These are phyloP conservation scores for Tolypocladium ovalisporum DNA, from an alignment of 2,329 filamentous ascomycete genomes.

Conservation along the genomic window DNA sequence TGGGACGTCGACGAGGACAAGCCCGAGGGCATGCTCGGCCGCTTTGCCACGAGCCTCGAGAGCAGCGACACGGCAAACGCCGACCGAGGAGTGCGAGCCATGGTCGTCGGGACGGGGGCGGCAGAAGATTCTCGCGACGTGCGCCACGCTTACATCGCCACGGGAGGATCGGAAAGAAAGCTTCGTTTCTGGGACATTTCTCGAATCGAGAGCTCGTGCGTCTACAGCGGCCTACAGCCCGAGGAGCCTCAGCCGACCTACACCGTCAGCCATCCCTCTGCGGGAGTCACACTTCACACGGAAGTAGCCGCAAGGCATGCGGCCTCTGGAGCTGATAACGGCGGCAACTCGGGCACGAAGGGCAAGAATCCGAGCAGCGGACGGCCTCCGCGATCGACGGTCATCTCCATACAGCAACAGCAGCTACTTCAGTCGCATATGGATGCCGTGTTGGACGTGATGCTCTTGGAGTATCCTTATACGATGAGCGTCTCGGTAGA, in stretches of 20 bases:
- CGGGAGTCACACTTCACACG: conserved; percentile 53
- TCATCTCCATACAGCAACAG: conserved; percentile 82
- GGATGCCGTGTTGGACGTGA: conserved; percentile 79
- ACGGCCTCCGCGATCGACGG: conserved; percentile 60
- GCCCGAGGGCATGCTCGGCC: conserved; percentile 73
- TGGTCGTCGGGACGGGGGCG: conserved; percentile 64
- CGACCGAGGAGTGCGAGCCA: conserved; percentile 62
- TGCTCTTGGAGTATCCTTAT: conserved; percentile 80
- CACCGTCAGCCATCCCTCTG: conserved; percentile 48
- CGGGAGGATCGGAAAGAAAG: conserved; percentile 80
- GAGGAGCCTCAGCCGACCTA: conserved; percentile 69
- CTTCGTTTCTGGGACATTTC: conserved; percentile 89
- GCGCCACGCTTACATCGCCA: conserved; percentile 74
- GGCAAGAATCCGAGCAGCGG: conserved; percentile 15
- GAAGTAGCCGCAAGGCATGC: conserved; percentile 43
- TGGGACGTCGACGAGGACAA: conserved; percentile 87
- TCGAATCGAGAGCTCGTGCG: conserved; percentile 63
- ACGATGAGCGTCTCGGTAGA: conserved; percentile 90
- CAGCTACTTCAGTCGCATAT: conserved; percentile 76
- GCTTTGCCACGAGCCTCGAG: conserved; percentile 70
- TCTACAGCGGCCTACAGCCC: conserved; percentile 67
- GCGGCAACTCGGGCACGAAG: conserved; percentile 11
- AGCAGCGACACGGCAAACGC: conserved; percentile 40
- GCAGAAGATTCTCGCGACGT: conserved; percentile 58
- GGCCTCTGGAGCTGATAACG: conserved; percentile 11